Conservation (phyloP, 495 filamentous ascomycete genomes). For the Lasiosphaeris hirsuta region DNA sequence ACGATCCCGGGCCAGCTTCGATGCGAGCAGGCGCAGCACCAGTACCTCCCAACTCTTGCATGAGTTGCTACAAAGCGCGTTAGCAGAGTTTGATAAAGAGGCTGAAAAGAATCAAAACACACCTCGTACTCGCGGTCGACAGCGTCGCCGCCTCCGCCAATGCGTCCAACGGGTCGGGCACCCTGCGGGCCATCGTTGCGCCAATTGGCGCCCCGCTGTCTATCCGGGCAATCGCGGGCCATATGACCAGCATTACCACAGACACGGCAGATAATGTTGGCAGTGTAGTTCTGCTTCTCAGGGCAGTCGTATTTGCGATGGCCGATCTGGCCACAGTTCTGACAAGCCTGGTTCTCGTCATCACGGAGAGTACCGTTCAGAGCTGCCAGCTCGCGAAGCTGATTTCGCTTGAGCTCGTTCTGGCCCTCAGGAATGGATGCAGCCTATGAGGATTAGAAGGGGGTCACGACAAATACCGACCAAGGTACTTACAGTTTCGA, state of each 20-base stretch:
- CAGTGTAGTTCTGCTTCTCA: constrained; percentile 94
- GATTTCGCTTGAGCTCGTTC: constrained; percentile 97
- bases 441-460: constrained; percentile 56
- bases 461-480: background rate
- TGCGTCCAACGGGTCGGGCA: constrained; percentile 53
- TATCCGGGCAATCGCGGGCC: constrained; percentile 70
- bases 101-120: constrained; percentile 32
- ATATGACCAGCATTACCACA: constrained; percentile 63
- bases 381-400: constrained; percentile 93
- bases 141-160: constrained; percentile 74
- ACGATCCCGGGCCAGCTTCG: constrained; percentile 74
- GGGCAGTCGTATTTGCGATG: constrained; percentile 99
- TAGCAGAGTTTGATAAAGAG: constrained; percentile 25
- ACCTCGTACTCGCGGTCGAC: constrained; percentile 94
- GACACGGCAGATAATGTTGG: constrained; percentile 98
- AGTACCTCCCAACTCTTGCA: constrained; percentile 84
- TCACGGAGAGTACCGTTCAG: constrained; percentile 98
- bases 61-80: constrained; percentile 69
- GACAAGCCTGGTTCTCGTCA: constrained; percentile 98
- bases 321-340: constrained; percentile 99
- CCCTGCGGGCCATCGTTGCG: constrained; percentile 64
- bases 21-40: constrained; percentile 73
- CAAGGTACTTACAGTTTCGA: constrained; percentile 79
- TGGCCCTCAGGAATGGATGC: constrained; percentile 97
- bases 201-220: constrained; percentile 86